These are phyloP conservation scores for Penstemon newberryi DNA, from an alignment of 257 asterid species.

Conservation along the genomic window DNA sequence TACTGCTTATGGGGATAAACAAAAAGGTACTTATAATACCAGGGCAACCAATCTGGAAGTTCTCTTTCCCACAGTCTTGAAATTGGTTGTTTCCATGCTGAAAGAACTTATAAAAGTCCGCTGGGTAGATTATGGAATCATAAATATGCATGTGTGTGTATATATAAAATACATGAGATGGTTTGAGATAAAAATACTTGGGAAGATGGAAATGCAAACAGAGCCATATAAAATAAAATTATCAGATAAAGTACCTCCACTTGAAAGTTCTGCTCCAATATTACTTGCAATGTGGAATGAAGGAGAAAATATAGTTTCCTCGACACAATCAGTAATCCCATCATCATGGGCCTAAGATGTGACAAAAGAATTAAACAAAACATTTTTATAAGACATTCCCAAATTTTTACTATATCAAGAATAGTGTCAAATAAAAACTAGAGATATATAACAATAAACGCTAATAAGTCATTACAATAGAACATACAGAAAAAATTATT, in stretches of 20 bases:
- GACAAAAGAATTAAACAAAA: slow-evolving; percentile 25
- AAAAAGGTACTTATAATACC: slow-evolving; percentile 37
- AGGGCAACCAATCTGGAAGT: slow-evolving; percentile 48
- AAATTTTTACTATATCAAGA: background rate
- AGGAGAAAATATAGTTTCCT: slow-evolving; percentile 87
- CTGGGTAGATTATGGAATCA: slow-evolving; percentile 27
- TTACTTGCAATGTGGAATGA: slow-evolving; percentile 63
- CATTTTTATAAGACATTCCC: background rate
- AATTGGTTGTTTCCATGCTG: slow-evolving; percentile 57
- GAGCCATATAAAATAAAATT: background rate
- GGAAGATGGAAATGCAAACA: slow-evolving; percentile 23
- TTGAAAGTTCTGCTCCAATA: slow-evolving; percentile 55
- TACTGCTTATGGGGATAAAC: slow-evolving; percentile 15
- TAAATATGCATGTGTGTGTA: background rate
- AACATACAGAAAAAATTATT: slow-evolving; percentile 3
- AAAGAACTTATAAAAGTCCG: slow-evolving; percentile 59
- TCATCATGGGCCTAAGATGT: slow-evolving; percentile 49
- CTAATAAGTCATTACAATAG: slow-evolving; percentile 11
- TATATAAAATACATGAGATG: background rate
- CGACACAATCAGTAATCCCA: slow-evolving; percentile 40
- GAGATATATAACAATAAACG: background rate
- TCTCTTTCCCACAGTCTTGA: slow-evolving; percentile 52
- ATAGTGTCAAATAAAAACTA: background rate
- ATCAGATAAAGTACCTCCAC: slow-evolving; percentile 48
- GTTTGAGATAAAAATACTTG: background rate